These are phyloP conservation scores for Hypoxylon lienhwacheense DNA, from an alignment of 495 filamentous ascomycete species.

Conservation along the genomic window DNA sequence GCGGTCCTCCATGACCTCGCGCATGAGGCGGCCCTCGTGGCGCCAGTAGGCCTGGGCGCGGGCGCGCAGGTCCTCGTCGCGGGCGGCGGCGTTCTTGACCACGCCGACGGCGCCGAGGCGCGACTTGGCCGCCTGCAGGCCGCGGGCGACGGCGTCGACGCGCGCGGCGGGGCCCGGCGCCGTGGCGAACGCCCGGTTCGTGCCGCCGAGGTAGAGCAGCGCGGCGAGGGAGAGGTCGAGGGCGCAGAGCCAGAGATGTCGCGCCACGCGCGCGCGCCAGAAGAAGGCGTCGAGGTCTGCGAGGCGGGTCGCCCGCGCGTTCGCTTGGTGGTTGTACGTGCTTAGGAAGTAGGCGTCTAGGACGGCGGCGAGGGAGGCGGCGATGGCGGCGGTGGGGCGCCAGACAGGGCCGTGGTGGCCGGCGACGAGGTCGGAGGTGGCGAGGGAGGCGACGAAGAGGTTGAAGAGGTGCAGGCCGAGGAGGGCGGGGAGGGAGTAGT, in stretches of 20 bases:
- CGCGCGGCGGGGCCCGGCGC: constrained; percentile 51
- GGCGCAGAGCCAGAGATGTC: constrained; percentile 60
- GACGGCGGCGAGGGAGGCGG: constrained; percentile 59
- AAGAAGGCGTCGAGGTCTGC: constrained; percentile 66
- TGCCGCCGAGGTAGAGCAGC: constrained; percentile 72
- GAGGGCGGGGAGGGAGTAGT: constrained; percentile 77
- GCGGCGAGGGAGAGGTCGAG: constrained; percentile 63
- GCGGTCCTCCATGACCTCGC: constrained; percentile 62
- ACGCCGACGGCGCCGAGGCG: constrained; percentile 56
- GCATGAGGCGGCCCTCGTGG: constrained; percentile 56
- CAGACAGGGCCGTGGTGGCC: constrained; percentile 61
- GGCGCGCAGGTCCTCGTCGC: constrained; percentile 55
- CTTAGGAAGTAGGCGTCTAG: constrained; percentile 63
- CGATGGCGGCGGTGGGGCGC: constrained; percentile 69
- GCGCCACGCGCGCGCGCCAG: constrained; percentile 63
- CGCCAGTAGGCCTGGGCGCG: constrained; percentile 54
- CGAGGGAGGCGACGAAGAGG: constrained; percentile 65
- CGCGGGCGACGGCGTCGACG: constrained; percentile 47
- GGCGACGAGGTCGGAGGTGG: constrained; percentile 58
- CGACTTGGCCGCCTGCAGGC: constrained; percentile 45
- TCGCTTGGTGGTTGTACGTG: constrained; percentile 63
- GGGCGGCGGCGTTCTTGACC: constrained; percentile 56
- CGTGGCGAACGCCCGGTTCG: constrained; percentile 63
- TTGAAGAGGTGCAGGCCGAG: constrained; percentile 78
- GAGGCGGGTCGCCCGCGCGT: constrained; percentile 58